phyloP scores from a whole-genome alignment of 192 early-diverging fungal genomes.

The Entrophospora sp. region DNA sequence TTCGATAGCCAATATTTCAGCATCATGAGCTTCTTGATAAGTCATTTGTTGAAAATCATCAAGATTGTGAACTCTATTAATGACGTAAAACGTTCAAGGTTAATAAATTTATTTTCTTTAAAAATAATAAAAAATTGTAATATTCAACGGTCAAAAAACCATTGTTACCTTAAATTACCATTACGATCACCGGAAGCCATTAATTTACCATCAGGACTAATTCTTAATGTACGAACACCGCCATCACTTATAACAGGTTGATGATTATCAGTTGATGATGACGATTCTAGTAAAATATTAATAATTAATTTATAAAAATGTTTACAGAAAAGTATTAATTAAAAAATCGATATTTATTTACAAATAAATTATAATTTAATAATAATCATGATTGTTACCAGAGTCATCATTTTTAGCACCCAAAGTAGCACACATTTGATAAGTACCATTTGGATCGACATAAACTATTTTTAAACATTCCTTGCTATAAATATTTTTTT shows the following conservation, averaged over 20 bases:
- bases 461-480: slow-evolving; percentile 24
- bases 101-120: not conserved
- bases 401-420: slow-evolving; percentile 11
- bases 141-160: too few species aligned
- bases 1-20: slow-evolving; percentile 70
- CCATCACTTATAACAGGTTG: too few species aligned
- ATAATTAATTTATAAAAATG: too few species aligned
- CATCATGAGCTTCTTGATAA: slow-evolving; percentile 68
- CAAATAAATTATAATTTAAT: too few species aligned
- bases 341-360: too few species aligned
- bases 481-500: not conserved
- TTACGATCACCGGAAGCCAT: slow-evolving; percentile 65
- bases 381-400: too few species aligned
- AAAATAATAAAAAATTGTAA: not conserved
- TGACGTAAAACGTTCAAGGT: not conserved
- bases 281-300: too few species aligned
- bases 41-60: slow-evolving; percentile 49
- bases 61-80: slow-evolving; percentile 49
- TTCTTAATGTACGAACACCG: slow-evolving; percentile 58
- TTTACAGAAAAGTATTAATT: too few species aligned
- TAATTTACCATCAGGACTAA: slow-evolving; percentile 53
- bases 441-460: slow-evolving; percentile 22
- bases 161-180: slow-evolving; percentile 53
- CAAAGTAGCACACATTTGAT: slow-evolving; percentile 23
- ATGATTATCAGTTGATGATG: too few species aligned